These are phyloP conservation scores for Apophysomyces elegans DNA, from an alignment of 371 early-diverging fungal genomes.

Conservation along the genomic window DNA sequence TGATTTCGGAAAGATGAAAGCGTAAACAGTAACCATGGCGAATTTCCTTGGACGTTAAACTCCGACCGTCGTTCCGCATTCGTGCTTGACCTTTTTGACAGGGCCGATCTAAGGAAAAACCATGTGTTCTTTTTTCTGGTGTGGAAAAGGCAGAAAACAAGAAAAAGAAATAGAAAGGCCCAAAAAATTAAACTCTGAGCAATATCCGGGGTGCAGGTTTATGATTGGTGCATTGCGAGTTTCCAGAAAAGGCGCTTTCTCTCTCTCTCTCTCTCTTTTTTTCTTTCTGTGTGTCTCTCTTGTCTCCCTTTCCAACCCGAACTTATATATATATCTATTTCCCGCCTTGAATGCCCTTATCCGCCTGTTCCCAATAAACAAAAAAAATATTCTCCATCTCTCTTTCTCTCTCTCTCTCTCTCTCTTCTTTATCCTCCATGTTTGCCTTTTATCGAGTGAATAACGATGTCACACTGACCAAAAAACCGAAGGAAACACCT, in stretches of 20 bases:
- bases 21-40: background rate
- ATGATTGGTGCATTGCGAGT: slow-evolving; percentile 8
- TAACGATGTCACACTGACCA: slow-evolving; percentile 1
- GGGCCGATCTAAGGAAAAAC: background rate
- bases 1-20: background rate
- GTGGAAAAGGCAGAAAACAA: background rate
- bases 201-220: slow-evolving; percentile 8
- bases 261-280: background rate
- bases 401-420: background rate
- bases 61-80: background rate
- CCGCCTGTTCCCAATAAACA: background rate
- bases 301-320: background rate
- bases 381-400: background rate
- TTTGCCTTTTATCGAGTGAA: slow-evolving; percentile 16
- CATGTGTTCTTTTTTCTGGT: background rate
- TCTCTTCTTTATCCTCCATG: slow-evolving; percentile 12
- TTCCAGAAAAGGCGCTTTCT: slow-evolving; percentile 7
- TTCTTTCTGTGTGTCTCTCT: too few species aligned
- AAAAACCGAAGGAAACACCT: slow-evolving; percentile 14
- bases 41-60: background rate
- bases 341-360: background rate
- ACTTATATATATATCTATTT: background rate
- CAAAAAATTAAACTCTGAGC: background rate
- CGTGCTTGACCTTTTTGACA: too few species aligned
- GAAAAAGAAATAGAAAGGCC: background rate